phyloP scores from a whole-genome alignment of 192 early-diverging fungal genomes.

The Rhizoclosmatium sp. region DNA sequence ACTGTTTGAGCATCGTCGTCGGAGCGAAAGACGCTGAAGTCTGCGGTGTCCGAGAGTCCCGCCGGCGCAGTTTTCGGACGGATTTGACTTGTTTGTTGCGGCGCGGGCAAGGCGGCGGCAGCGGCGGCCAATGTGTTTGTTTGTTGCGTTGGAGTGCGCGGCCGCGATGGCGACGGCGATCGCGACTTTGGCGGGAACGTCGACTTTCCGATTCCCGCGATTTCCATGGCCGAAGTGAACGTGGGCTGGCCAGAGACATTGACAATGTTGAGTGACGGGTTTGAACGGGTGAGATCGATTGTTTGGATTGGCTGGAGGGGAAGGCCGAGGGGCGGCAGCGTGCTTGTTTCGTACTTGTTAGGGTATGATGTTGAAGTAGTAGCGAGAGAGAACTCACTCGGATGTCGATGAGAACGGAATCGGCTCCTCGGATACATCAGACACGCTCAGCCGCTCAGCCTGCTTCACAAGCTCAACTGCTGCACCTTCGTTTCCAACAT shows the following conservation, averaged over 20 bases:
- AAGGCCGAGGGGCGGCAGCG: too few species aligned
- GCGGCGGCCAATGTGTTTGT: neutral
- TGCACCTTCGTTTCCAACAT: neutral
- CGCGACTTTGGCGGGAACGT: neutral
- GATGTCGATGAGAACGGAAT: too few species aligned
- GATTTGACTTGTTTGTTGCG: neutral
- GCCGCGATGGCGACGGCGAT: neutral
- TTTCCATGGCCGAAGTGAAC: slow-evolving; percentile 15
- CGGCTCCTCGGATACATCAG: too few species aligned
- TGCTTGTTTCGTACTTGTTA: too few species aligned
- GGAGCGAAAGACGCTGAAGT: neutral
- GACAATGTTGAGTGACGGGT: neutral
- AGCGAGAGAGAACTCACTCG: too few species aligned
- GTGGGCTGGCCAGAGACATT: neutral
- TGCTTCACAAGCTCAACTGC: neutral
- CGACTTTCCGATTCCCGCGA: neutral
- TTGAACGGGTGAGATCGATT: neutral
- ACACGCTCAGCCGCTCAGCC: too few species aligned
- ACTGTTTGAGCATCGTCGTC: neutral
- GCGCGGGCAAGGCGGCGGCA: neutral
- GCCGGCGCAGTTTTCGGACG: neutral
- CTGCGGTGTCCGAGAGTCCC: neutral
- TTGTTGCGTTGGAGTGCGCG: neutral
- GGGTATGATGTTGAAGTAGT: too few species aligned
- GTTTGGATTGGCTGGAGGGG: neutral